A percentile compares a stretch with the other conserved stretches of the same genome.
phyloP scores from a whole-genome alignment of 805 yeast species.

The Lachancea thermotolerans region DNA sequence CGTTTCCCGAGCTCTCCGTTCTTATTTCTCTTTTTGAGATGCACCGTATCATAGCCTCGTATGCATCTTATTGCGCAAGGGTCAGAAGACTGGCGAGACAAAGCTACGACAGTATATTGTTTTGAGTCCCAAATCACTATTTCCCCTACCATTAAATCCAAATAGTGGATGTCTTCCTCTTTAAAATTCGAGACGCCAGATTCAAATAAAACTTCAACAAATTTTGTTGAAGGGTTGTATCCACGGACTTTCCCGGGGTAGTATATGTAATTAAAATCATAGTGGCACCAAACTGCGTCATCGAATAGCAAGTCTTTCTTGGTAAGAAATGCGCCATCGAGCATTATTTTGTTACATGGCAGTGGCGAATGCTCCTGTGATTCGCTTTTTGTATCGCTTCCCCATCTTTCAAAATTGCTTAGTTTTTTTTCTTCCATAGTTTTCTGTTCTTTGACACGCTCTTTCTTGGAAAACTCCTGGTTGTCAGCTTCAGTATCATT shows the following conservation, averaged over 20 bases:
- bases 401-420: too few relatives aligned
- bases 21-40: constrained; percentile 27
- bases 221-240: constrained; percentile 14
- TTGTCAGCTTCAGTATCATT: too few relatives aligned
- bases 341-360: not conserved
- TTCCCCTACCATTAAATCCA: constrained; percentile 57
- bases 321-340: constrained; percentile 16
- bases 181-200: constrained; percentile 15
- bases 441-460: not conserved
- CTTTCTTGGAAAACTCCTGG: too few relatives aligned
- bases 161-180: constrained; percentile 33
- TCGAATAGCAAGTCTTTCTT: constrained; percentile 27
- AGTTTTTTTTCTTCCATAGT: too few relatives aligned
- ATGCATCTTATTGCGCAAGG: constrained; percentile 41
- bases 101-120: constrained; percentile 41
- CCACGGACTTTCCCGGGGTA: constrained; percentile 43
- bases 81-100: constrained; percentile 27
- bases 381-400: too few relatives aligned
- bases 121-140: constrained; percentile 34
- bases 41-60: constrained; percentile 53
- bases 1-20: constrained; percentile 18
- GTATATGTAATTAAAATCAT: constrained; percentile 36
- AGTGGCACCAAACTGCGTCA: constrained; percentile 49
- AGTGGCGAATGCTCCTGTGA: not conserved
- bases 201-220: constrained; percentile 19